Evolutionary conservation across 1,284 basidiomycete species (phyloP).

Genomic region (Boletus smithii): DNA sequence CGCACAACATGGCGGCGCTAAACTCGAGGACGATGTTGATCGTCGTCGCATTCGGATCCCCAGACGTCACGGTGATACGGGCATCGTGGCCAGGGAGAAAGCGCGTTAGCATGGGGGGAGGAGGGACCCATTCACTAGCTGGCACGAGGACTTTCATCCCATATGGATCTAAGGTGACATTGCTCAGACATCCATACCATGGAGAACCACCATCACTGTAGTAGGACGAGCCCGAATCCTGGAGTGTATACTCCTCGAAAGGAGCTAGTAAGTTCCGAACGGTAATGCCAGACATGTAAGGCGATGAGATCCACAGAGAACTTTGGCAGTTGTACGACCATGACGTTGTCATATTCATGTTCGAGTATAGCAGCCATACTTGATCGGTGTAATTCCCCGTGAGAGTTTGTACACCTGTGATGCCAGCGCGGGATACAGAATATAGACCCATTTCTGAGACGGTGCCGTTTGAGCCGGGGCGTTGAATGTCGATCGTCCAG

Average conservation of each 20-base stretch:
- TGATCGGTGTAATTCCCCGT: constrained; percentile 58
- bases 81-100: constrained; percentile 85
- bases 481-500: constrained; percentile 74
- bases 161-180: constrained; percentile 66
- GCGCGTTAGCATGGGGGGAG: constrained; percentile 69
- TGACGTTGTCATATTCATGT: constrained; percentile 71
- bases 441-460: constrained; percentile 83
- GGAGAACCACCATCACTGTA: constrained; percentile 54
- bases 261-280: constrained; percentile 80
- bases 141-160: constrained; percentile 84
- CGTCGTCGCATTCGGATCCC: constrained; percentile 54
- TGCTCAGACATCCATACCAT: constrained; percentile 69
- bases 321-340: constrained; percentile 61
- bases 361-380: constrained; percentile 81
- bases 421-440: constrained; percentile 69
- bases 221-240: constrained; percentile 61
- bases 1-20: constrained; percentile 73
- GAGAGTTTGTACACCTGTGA: constrained; percentile 53
- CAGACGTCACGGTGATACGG: constrained; percentile 53
- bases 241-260: constrained; percentile 72
- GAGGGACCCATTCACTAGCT: constrained; percentile 57
- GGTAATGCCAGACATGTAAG: constrained; percentile 56
- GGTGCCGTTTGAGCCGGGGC: constrained; percentile 80
- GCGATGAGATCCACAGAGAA: constrained; percentile 71
- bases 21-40: constrained; percentile 76